phyloP scores from a whole-genome alignment of 371 early-diverging fungal species.

The Lichtheimia ramosa region DNA sequence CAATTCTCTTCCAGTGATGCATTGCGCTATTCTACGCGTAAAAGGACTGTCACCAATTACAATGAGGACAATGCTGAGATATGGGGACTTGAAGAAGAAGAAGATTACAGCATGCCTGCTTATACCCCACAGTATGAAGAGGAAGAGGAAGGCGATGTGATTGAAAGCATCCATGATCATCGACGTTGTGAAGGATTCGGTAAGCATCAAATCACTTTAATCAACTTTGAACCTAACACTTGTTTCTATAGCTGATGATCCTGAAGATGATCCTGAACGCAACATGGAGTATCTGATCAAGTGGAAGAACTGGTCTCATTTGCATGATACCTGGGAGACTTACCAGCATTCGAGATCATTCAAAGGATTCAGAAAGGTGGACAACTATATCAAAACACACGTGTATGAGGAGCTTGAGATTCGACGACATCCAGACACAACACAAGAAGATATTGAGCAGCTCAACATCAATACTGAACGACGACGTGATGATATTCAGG shows the following conservation, averaged over 20 bases:
- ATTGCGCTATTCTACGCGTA: constrained; percentile 50
- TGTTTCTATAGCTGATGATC: constrained; percentile 33
- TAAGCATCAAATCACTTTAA: constrained; percentile 4
- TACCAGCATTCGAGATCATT: constrained; percentile 61
- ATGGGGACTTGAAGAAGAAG: constrained; percentile 49
- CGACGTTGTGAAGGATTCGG: constrained; percentile 30
- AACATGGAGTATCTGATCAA: constrained; percentile 88
- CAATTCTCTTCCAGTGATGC: constrained; percentile 33
- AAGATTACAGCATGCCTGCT: constrained; percentile 10
- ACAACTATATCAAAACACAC: constrained; percentile 78
- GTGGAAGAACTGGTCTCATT: constrained; percentile 91
- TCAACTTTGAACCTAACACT: background rate
- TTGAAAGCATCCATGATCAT: constrained; percentile 65
- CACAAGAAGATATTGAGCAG: constrained; percentile 87
- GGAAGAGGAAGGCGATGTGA: constrained; percentile 62
- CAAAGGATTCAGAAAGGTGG: constrained; percentile 89
- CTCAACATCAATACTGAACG: constrained; percentile 81
- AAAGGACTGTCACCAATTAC: constrained; percentile 48
- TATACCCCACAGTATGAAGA: constrained; percentile 19
- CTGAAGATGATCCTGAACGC: constrained; percentile 48
- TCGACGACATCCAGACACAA: constrained; percentile 67
- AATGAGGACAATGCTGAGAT: constrained; percentile 48
- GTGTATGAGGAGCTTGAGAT: constrained; percentile 65
- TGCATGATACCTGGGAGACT: constrained; percentile 92
- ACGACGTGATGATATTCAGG: constrained; percentile 78